A percentile compares a stretch with the other conserved stretches of the same genome.
Conservation (phyloP, 2,329 filamentous ascomycete genomes). For the Achaetomium macrosporum region DNA sequence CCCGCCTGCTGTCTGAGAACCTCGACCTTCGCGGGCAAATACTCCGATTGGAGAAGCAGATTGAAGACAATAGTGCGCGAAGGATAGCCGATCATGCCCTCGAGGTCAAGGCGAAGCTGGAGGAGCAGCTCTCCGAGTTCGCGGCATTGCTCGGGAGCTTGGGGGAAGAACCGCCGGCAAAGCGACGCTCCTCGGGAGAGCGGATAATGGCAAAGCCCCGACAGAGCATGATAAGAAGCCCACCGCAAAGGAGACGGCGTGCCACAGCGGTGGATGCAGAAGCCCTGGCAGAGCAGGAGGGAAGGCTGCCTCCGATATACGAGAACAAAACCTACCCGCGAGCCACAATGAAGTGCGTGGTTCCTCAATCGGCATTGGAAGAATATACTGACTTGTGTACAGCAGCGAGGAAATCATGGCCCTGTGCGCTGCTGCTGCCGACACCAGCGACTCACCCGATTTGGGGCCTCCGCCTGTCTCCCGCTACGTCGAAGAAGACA, state of each 20-base stretch:
- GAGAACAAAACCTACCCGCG: slow-evolving; percentile 65
- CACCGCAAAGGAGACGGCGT: slow-evolving; percentile 47
- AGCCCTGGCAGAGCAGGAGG: slow-evolving; percentile 44
- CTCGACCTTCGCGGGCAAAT: slow-evolving; percentile 66
- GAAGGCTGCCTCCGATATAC: slow-evolving; percentile 58
- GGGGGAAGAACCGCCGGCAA: slow-evolving; percentile 53
- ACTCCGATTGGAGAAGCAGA: slow-evolving; percentile 60
- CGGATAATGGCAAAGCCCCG: slow-evolving; percentile 35
- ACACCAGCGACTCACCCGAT: slow-evolving; percentile 58
- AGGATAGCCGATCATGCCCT: slow-evolving; percentile 60
- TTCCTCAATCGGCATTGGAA: not conserved
- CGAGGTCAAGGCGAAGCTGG: slow-evolving; percentile 64
- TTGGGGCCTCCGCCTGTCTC: slow-evolving; percentile 59
- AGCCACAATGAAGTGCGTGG: slow-evolving; percentile 59
- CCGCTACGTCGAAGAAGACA: slow-evolving; percentile 52
- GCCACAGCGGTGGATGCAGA: slow-evolving; percentile 52
- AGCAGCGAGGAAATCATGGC: slow-evolving; percentile 59
- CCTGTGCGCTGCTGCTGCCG: slow-evolving; percentile 44
- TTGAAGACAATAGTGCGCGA: slow-evolving; percentile 55
- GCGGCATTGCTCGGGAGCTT: slow-evolving; percentile 60
- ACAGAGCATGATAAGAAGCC: slow-evolving; percentile 35
- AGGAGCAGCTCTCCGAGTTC: slow-evolving; percentile 67
- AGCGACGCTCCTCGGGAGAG: slow-evolving; percentile 38
- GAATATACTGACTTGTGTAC: slow-evolving; percentile 27
- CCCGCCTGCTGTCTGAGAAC: slow-evolving; percentile 72